Evolutionary conservation across 768 basidiomycete species (phyloP).

Genomic region (Kwoniella europaea): DNA sequence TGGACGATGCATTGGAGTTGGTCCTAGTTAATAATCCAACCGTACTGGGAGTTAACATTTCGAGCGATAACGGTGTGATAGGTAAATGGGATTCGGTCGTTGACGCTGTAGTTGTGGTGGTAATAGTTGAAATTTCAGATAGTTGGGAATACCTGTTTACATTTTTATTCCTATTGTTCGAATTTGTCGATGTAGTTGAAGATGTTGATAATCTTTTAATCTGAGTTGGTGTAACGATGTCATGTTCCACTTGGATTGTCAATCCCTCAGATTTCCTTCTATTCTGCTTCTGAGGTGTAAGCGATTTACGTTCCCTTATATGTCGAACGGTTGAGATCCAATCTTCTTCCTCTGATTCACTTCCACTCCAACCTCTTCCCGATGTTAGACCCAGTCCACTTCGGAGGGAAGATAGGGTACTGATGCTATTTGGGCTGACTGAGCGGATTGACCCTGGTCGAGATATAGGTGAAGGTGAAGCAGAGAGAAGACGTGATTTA

Average conservation of each 20-base stretch:
- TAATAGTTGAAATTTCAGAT: constrained; percentile 4
- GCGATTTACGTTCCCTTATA: constrained; percentile 1
- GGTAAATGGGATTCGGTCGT: not conserved
- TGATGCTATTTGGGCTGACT: constrained; percentile 13
- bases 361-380: constrained; percentile 40
- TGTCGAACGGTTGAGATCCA: constrained; percentile 29
- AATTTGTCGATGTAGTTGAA: not conserved
- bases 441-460: constrained; percentile 16
- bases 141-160: constrained; percentile 18
- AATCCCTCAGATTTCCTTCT: not conserved
- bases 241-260: not conserved
- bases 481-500: constrained; percentile 28
- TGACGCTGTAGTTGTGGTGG: not conserved
- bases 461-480: not conserved
- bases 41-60: constrained; percentile 6
- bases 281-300: not conserved
- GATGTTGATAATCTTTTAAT: constrained; percentile 1
- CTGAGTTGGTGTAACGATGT: constrained; percentile 4
- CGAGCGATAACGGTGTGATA: constrained; percentile 7
- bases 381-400: constrained; percentile 19
- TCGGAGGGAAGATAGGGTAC: constrained; percentile 1
- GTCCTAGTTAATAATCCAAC: constrained; percentile 6
- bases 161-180: not conserved
- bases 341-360: constrained; percentile 48
- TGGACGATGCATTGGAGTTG: constrained; percentile 2